phyloP scores from a whole-genome alignment of 225 moss, liverwort and hornwort species.

The Takakia lepidozioides region DNA sequence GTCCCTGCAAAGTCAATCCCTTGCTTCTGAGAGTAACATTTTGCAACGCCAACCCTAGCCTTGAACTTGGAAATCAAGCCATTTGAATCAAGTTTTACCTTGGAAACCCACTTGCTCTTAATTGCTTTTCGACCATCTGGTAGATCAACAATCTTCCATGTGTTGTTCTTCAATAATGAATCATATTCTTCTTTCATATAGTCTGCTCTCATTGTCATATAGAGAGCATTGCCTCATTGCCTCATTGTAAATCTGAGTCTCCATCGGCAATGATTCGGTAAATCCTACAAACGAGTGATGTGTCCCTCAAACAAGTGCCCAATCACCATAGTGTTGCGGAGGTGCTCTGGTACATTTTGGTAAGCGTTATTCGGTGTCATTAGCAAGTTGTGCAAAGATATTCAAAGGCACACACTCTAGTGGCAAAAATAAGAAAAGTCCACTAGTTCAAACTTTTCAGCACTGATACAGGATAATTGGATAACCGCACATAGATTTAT shows the following conservation, averaged over 20 bases:
- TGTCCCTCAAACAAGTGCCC: no score
- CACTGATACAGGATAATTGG: no score
- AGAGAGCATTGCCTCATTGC: neutral
- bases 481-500: constrained; percentile 3
- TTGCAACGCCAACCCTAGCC: neutral
- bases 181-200: no score
- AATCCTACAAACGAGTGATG: neutral
- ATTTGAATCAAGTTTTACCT: neutral
- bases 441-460: no score
- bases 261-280: neutral
- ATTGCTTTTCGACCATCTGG: neutral
- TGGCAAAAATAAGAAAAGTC: no score
- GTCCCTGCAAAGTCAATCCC: neutral
- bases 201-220: neutral
- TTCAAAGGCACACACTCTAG: neutral
- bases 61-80: neutral
- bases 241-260: neutral
- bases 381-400: no score
- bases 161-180: neutral
- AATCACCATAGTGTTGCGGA: no score
- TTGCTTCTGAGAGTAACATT: neutral
- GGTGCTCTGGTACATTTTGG: no score
- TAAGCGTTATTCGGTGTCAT: no score
- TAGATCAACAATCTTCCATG: neutral
- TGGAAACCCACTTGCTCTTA: neutral